Conservation (phyloP, 2,329 filamentous ascomycete genomes). For the Ascochyta clinopodiicola region DNA sequence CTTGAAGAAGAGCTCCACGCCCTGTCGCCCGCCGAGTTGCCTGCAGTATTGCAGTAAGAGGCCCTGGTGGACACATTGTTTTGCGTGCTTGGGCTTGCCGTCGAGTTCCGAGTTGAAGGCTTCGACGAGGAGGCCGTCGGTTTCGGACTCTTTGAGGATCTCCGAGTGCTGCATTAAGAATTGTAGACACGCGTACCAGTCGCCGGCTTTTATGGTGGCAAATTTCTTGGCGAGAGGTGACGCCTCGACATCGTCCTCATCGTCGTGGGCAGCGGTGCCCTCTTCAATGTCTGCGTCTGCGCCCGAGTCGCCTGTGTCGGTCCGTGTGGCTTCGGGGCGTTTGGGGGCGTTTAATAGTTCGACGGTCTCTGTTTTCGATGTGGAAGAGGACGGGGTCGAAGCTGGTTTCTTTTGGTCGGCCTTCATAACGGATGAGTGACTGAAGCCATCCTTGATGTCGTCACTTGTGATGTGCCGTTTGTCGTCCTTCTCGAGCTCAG, state of each 20-base stretch:
- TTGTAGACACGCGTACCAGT: conserved; percentile 75
- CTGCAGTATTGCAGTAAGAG: conserved; percentile 94
- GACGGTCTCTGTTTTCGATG: conserved; percentile 47
- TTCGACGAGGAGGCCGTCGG: conserved; percentile 87
- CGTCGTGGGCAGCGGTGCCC: conserved; percentile 47
- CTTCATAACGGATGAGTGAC: conserved; percentile 76
- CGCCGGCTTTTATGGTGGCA: conserved; percentile 74
- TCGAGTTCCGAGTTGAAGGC: conserved; percentile 89
- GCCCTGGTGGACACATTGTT: conserved; percentile 91
- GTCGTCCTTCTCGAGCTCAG: conserved; percentile 83
- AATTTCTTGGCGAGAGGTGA: conserved; percentile 82
- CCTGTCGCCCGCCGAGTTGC: conserved; percentile 84
- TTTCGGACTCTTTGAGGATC: conserved; percentile 83
- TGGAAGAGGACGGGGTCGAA: conserved; percentile 33
- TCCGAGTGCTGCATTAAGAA: conserved; percentile 81
- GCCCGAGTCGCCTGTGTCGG: conserved; percentile 59
- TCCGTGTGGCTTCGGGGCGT: conserved; percentile 44
- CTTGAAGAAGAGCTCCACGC: conserved; percentile 93
- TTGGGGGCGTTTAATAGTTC: conserved; percentile 78
- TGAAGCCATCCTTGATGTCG: conserved; percentile 84
- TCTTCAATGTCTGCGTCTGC: conserved; percentile 69
- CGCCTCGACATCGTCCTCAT: conserved; percentile 75
- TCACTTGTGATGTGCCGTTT: conserved; percentile 93
- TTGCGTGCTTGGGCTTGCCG: conserved; percentile 75
- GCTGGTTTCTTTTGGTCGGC: conserved; percentile 30